Evolutionary conservation across 768 basidiomycete species (phyloP).

Genomic region (Podaxis rugospora): DNA sequence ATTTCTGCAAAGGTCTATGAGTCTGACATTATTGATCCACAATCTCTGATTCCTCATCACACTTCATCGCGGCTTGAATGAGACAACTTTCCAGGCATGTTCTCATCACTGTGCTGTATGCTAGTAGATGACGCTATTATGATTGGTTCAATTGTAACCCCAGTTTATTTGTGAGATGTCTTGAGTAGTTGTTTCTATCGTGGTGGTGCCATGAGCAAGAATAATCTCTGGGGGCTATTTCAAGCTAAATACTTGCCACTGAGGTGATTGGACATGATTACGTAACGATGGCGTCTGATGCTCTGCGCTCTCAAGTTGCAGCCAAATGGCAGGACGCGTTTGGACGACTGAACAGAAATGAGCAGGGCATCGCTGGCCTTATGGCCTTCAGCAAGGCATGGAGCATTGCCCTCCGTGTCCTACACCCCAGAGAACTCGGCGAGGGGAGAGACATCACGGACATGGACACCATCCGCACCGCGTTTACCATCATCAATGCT

Average conservation of each 20-base stretch:
- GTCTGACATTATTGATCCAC: too few species aligned
- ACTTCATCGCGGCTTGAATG: too few species aligned
- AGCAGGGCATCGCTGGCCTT: constrained; percentile 61
- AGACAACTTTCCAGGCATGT: too few species aligned
- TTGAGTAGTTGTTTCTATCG: too few species aligned
- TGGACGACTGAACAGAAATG: constrained; percentile 51
- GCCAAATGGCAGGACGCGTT: constrained; percentile 73
- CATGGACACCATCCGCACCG: constrained; percentile 41
- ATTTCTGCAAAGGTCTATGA: not conserved
- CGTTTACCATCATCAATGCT: constrained; percentile 56
- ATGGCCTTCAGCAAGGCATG: constrained; percentile 70
- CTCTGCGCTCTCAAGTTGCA: constrained; percentile 60
- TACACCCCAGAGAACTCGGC: constrained; percentile 36
- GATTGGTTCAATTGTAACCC: too few species aligned
- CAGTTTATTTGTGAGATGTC: too few species aligned
- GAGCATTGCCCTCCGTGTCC: constrained; percentile 47
- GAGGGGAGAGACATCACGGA: constrained; percentile 10
- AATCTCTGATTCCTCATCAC: too few species aligned
- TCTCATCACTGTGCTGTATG: too few species aligned
- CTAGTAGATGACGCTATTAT: too few species aligned
- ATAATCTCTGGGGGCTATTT: too few species aligned
- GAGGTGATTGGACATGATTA: not conserved
- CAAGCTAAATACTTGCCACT: not conserved
- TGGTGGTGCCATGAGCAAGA: too few species aligned
- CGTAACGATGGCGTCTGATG: constrained; percentile 50